phyloP scores from a whole-genome alignment of 192 early-diverging fungal genomes.

The Cetraspora pellucida region DNA sequence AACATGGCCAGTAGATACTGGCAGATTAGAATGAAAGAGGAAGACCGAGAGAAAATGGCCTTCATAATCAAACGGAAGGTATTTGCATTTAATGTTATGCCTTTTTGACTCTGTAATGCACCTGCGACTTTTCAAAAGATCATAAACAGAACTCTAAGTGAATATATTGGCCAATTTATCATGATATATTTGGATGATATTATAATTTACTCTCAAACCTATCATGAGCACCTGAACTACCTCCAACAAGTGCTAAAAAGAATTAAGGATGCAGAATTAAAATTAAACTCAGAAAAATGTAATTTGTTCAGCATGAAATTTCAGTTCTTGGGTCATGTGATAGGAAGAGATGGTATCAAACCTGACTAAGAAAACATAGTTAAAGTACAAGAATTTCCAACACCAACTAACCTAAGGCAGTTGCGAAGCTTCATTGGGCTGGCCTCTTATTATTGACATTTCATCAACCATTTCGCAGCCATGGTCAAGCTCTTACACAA shows the following conservation, averaged over 20 bases:
- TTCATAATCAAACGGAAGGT: slow-evolving; percentile 37
- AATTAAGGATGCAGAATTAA: background rate
- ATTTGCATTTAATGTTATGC: slow-evolving; percentile 43
- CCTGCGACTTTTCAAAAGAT: slow-evolving; percentile 44
- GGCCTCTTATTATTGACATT: background rate
- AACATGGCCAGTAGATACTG: slow-evolving; percentile 39
- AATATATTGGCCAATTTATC: slow-evolving; percentile 31
- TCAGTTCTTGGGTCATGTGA: background rate
- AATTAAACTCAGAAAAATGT: background rate
- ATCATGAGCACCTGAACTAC: slow-evolving; percentile 44
- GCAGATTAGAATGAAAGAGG: slow-evolving; percentile 33
- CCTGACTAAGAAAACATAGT: background rate
- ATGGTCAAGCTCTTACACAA: background rate
- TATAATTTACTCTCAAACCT: slow-evolving; percentile 38
- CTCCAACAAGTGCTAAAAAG: background rate
- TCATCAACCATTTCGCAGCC: background rate
- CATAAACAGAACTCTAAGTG: slow-evolving; percentile 43
- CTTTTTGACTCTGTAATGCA: slow-evolving; percentile 47
- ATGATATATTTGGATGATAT: slow-evolving; percentile 51
- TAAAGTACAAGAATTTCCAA: background rate
- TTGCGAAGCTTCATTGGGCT: background rate
- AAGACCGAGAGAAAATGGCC: slow-evolving; percentile 35
- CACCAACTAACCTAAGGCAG: background rate
- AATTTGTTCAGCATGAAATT: background rate
- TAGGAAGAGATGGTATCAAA: background rate